Evolutionary conservation across 371 early-diverging fungal genomes (phyloP), one percentile per base, ranked within the genome.

Genomic region (Parasitella parasitica): DNA sequence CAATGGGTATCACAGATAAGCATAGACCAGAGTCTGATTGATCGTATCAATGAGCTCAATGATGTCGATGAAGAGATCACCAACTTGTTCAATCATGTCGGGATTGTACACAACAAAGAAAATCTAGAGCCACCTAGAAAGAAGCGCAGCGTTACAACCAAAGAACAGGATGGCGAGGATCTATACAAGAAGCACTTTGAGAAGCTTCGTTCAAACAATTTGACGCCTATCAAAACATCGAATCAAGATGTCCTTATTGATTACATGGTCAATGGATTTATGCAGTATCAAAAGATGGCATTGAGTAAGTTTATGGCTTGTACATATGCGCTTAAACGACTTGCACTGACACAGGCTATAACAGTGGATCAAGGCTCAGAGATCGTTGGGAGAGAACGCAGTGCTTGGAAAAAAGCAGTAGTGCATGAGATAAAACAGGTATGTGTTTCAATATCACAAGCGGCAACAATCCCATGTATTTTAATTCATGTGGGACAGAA

Each of bases 61-160:
- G 59, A 63, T n/a, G 48, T 63, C 13, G 64, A 66, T 5, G 59
- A 62, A 4, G 73, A 73, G 27, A 48, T 73, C 3, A 48, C 26
- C 6, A 28, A 50, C 20, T 6, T 55, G 9, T 50, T 62, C 11
- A 55, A 30, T 32, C 38, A 41, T 22, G 52, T 52, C 24, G 27
- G 43, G 6, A 39, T 64, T 34, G 5, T 48, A 4, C 34, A 20
- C 35, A 41, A 7, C 48, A 57, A 6, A 8, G 53, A 53, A 18
- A 22, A 13, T 22, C 46, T 13, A 24, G 54, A 54, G 34, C 50
- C 32, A 32, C 58, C 43, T 1, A 43, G 18, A 32, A 58, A 64
- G 16, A 62, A 24, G 28, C 49, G 32, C 11, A 36, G 34, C 12
- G 18, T 54, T 3, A 15, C 37, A 16, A 28, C 18, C 18, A 28